Base-by-base conservation (phyloP, 176 grass and related monocot genomes). In the Triticum timopheevii region DNA sequence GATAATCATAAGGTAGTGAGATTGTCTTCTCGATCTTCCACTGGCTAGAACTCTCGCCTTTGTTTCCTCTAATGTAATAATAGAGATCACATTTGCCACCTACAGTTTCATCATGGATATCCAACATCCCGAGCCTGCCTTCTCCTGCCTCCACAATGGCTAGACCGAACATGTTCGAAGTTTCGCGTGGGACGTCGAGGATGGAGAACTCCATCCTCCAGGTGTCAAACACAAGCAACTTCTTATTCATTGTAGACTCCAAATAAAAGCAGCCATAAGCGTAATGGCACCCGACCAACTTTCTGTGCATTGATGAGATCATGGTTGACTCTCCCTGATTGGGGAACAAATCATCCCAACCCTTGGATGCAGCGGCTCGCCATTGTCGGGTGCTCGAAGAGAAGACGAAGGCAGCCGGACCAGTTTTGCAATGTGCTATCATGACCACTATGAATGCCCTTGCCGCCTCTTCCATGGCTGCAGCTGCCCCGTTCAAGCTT, bases 61-160 rank as follows among this genome's bases (percentile, higher is more conserved):
- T 9, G 12, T 74, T 66, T 56, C 8, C 56, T 33, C 54, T 80
- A 3, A 74, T 70, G 2, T 13, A 66, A 28, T 84, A 89, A 42
- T 31, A 1, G 11, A 89, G 82, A 7, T 49, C 65, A 66, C 1
- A 30, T 6, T 30, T 31, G 13, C 27, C 24, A 72, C 20, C 25
- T 6, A 28, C 36, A 15, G 13, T 80, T 9, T 62, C 66, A 56
- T 56, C 17, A 0, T 3, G 82, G 11, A 85, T 33, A 10, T 8
- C 17, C 6, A 89, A 85, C 23, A 89, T 40, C 6, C 67, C 87
- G 22, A 72, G n/a, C 42, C 17, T 74, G 31, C 19, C 66, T 85
- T 73, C 82, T 68, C 59, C 76, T 85, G 87, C 82, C 19, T 85
- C 87, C 23, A 89, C 68, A 33, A 85, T 54, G 23, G 82, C 82